Percentiles rank a stretch among this genome's conserved stretches.
Evolutionary conservation across 2,329 filamentous ascomycete species (phyloP).

Genomic region (Penicillium oxalicum): DNA sequence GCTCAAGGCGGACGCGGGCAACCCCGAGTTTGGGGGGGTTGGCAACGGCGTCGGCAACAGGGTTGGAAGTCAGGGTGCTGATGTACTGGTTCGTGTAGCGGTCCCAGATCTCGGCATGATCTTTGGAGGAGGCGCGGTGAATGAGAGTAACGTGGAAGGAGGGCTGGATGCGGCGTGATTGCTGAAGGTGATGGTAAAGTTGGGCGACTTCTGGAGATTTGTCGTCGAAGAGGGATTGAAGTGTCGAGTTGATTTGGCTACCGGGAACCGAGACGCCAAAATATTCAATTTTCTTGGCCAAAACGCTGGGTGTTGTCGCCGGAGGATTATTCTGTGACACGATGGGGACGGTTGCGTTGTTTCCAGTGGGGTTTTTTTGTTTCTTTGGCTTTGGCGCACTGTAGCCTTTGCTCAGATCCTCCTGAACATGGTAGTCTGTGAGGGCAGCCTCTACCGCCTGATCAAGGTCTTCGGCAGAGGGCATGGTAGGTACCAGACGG

Average conservation of each 20-base stretch:
- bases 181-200: constrained; percentile 71
- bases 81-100: constrained; percentile 59
- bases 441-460: constrained; percentile 69
- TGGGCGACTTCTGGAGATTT: constrained; percentile 50
- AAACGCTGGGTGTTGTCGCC: constrained; percentile 26
- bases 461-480: constrained; percentile 68
- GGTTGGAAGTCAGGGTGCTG: constrained; percentile 25
- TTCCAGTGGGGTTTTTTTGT: constrained; percentile 24
- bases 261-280: constrained; percentile 55
- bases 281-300: constrained; percentile 58
- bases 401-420: constrained; percentile 57
- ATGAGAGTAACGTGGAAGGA: constrained; percentile 92
- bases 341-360: constrained; percentile 18
- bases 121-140: constrained; percentile 61
- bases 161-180: constrained; percentile 68
- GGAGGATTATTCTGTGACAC: not conserved
- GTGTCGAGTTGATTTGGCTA: constrained; percentile 48
- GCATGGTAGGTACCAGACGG: constrained; percentile 60
- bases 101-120: constrained; percentile 68
- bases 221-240: constrained; percentile 64
- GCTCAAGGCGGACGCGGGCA: constrained; percentile 51
- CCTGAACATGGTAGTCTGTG: constrained; percentile 69
- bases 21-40: constrained; percentile 30
- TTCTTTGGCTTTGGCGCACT: constrained; percentile 34
- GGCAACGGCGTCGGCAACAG: constrained; percentile 18